Base-by-base conservation (phyloP, 345 rosid genomes). In the Isatis tinctoria region DNA sequence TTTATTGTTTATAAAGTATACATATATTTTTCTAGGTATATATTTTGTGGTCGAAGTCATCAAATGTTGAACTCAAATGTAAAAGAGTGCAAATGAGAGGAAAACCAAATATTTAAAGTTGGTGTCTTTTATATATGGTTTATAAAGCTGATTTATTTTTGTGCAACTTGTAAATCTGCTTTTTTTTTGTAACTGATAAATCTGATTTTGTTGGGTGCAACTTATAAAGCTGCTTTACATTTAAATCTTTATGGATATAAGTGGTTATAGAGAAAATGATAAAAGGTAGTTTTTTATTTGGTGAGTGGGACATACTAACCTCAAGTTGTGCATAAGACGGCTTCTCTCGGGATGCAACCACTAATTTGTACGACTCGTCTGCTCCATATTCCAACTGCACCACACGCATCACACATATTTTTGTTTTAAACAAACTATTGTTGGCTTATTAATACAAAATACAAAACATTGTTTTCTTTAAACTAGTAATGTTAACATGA, bases 331-430 rank as follows among this genome's bases (percentile, higher is more conserved):
- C 91, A 79, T 59, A 79, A 69, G 66, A 74, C 4, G 85, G 83
- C 13, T 81, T 82, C 26, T 69, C 75, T 27, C 54, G 75, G 30
- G 85, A 81, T 60, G 92, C 83, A 51, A 90, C 82, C 47, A 65
- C 63, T 56, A 90, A 72, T 69, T 72, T 87, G 83, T 90, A 87
- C 14, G 92, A 87, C 68, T 90, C 96, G 48, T 87, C 88, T 30
- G 49, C 54, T 32, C 91, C 90, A 48, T 82, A 84, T 53, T 87
- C 85, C 67, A 87, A 79, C 96, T 90, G 86, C 77, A 79, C 52
- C 73, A 44, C 20, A 60, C 18, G n/a, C 58, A 52, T 14, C 16
- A 43, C 39, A 63, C 12, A 7, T 5, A 47, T 4, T 47, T 60
- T 60, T 45, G 10, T 45, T 58, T 36, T 40, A 41, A n/a, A 26